These are phyloP conservation scores for Hymenoscyphus linearis DNA, from an alignment of 2,329 filamentous ascomycete species.

Conservation along the genomic window DNA sequence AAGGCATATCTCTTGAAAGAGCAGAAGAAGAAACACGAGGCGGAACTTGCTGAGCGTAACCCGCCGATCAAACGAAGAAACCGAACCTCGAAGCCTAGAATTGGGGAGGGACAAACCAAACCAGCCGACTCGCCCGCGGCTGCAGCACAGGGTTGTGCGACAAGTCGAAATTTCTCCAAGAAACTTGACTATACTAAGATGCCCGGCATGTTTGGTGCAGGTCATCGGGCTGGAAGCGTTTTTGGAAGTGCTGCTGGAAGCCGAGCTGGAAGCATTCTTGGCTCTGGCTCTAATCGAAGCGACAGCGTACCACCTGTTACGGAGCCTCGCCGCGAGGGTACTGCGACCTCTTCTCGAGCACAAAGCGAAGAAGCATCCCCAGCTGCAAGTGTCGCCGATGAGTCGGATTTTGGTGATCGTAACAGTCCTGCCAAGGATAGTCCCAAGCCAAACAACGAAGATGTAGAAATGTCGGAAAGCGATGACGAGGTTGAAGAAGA, in stretches of 20 bases:
- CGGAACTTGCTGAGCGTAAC: slow-evolving; percentile 55
- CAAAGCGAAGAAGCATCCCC: not conserved
- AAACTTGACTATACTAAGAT: slow-evolving; percentile 70
- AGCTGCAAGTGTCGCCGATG: not conserved
- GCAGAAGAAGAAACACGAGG: slow-evolving; percentile 75
- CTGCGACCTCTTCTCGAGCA: not conserved
- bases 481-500: not conserved
- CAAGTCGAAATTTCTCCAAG: slow-evolving; percentile 63
- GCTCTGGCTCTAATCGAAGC: not conserved
- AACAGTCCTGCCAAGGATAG: not conserved
- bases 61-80: slow-evolving; percentile 53
- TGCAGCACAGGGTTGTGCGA: slow-evolving; percentile 56
- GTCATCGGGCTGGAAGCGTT: slow-evolving; percentile 34
- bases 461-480: not conserved
- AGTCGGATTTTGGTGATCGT: not conserved
- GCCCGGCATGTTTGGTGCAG: slow-evolving; percentile 43
- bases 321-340: not conserved
- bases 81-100: slow-evolving; percentile 49
- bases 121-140: slow-evolving; percentile 66
- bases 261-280: slow-evolving; percentile 36
- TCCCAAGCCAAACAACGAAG: not conserved
- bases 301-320: not conserved
- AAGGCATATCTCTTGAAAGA: slow-evolving; percentile 86
- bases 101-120: slow-evolving; percentile 59
- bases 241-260: slow-evolving; percentile 47